phyloP scores from a whole-genome alignment of 768 basidiomycete species.

The Clitopilus hobsonii region DNA sequence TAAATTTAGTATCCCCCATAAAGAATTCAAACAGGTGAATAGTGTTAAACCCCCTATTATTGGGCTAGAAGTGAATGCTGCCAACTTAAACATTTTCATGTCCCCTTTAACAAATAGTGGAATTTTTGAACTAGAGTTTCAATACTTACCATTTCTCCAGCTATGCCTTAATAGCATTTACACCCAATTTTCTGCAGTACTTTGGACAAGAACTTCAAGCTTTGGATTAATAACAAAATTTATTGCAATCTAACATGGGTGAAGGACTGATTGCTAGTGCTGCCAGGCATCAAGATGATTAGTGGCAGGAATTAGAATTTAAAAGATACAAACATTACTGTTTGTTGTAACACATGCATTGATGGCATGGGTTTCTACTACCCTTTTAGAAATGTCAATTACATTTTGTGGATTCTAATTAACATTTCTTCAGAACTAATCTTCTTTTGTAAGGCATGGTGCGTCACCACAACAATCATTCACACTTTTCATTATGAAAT shows the following conservation, averaged over 20 bases:
- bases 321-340: conserved; percentile 6
- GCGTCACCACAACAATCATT: neutral
- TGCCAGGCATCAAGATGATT: conserved; percentile 17
- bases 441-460: conserved; percentile 15
- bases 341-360: conserved; percentile 19
- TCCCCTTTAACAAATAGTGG: conserved; percentile 23
- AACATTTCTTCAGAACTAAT: conserved; percentile 3
- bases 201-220: neutral
- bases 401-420: conserved; percentile 3
- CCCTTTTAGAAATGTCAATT: conserved; percentile 4
- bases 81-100: conserved; percentile 22
- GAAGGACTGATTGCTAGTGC: conserved; percentile 7
- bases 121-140: conserved; percentile 35
- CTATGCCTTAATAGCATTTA: conserved; percentile 30
- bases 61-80: conserved; percentile 31
- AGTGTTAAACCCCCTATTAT: conserved; percentile 28
- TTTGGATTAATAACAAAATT: conserved; percentile 21
- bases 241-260: conserved; percentile 25
- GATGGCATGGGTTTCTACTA: conserved; percentile 18
- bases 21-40: conserved; percentile 30
- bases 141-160: conserved; percentile 31
- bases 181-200: conserved; percentile 13
- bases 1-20: conserved; percentile 31
- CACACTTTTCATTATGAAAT: neutral
- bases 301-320: conserved; percentile 11